Evolutionary conservation across 1,139 yeast species (phyloP), one percentile per base, ranked within the genome.

Genomic region (Saccharomycopsis hybrid): DNA sequence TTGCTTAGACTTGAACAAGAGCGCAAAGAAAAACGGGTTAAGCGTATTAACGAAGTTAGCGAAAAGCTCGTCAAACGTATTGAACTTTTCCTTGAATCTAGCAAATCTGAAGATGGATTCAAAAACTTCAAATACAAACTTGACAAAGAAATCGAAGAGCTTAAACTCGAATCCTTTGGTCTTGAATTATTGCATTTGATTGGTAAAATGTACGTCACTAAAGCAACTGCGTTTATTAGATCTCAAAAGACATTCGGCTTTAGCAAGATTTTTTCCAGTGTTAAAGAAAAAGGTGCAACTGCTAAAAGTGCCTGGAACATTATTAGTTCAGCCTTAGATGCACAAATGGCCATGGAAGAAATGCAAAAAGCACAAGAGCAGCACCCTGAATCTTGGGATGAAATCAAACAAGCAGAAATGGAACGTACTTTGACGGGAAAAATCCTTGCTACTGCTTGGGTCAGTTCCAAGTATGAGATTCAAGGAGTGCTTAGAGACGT

Each of bases 111-210:
- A 46, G 57, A 62, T 39, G 61, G 64, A 50, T 38, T 68, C 69
- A 63, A 65, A 55, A 55, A 65, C 57, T 58, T 80, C 69, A 60
- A 64, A 55, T 40, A 57, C 3, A 74, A 75, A 53, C 65, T 84
- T 28, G 63, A 67, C 18, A 69, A 68, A 50, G 92, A 85, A 59
- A 76, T 84, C 55, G 90, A 84, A 58, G 77, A 83, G 29, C 67
- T 85, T 58, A 85, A 85, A 62, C 76, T 84, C 80, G 94, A 85
- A 64, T 82, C 90, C 57, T 85, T 85, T 65, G 95, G 95, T 4
- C 66, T 85, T 54, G 90, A 85, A 64, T 73, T 85, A 37, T 67
- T 85, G 50, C 89, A 84, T 58, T 79, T 78, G 44, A 79, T 85
- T 56, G 89, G 90, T 11, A 77, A 77, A 55, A 76, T 82, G 11